These are phyloP conservation scores for Fusarium liriodendri DNA, from an alignment of 2,329 filamentous ascomycete genomes.

Conservation along the genomic window DNA sequence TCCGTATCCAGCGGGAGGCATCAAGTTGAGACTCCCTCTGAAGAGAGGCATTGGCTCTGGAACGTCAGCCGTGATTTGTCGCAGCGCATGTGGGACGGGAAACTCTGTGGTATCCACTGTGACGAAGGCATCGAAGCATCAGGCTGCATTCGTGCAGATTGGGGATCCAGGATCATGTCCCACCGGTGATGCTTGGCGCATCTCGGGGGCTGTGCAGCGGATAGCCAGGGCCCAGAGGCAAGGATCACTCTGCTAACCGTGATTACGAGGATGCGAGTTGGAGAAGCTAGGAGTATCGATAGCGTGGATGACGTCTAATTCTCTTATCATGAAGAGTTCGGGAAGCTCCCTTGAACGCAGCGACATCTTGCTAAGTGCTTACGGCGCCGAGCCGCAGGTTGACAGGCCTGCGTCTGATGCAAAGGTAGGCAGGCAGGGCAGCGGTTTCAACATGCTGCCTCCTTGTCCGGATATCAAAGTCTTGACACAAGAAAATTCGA, in stretches of 20 bases:
- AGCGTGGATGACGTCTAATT: constrained; percentile 30
- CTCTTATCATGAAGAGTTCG: constrained; percentile 15
- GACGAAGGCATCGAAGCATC: constrained; percentile 40
- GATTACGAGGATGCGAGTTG: constrained; percentile 32
- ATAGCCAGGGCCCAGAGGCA: constrained; percentile 37
- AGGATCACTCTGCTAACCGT: constrained; percentile 34
- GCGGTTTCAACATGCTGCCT: constrained; percentile 2
- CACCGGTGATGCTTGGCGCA: constrained; percentile 40
- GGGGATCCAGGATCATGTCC: constrained; percentile 34
- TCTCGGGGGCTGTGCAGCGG: constrained; percentile 46
- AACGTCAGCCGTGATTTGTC: constrained; percentile 15
- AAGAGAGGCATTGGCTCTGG: constrained; percentile 14
- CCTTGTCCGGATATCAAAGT: background rate
- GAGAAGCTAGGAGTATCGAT: constrained; percentile 29
- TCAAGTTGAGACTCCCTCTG: constrained; percentile 24
- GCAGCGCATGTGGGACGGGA: constrained; percentile 33
- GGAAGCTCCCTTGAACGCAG: constrained; percentile 8
- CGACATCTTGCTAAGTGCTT: constrained; percentile 22
- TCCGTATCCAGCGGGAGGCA: constrained; percentile 18
- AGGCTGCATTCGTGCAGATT: constrained; percentile 39
- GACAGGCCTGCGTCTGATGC: background rate
- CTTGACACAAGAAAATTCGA: background rate
- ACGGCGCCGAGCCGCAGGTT: constrained; percentile 17
- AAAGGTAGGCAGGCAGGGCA: background rate
- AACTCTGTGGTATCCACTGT: constrained; percentile 30